Evolutionary conservation across 805 yeast species (phyloP).

Genomic region (Geotrichum ghanense): DNA sequence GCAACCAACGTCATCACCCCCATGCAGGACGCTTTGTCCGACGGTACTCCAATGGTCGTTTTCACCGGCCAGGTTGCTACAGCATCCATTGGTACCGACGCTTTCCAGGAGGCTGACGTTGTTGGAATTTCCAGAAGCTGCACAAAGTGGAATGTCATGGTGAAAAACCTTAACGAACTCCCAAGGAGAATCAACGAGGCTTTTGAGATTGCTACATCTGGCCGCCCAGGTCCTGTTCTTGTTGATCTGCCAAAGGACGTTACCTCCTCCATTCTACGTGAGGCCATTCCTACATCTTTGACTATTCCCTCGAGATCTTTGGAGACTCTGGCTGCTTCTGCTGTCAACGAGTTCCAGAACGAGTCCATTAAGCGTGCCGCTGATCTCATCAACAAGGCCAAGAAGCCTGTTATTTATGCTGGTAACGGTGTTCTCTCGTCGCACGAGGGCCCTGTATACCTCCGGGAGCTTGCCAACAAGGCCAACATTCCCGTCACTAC

Average conservation of each 20-base stretch:
- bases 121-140: constrained; percentile 94
- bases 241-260: constrained; percentile 98
- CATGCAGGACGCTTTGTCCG: constrained; percentile 93
- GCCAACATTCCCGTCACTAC: constrained; percentile 95
- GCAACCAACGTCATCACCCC: constrained; percentile 99
- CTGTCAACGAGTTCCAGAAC: constrained; percentile 61
- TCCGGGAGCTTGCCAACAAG: constrained; percentile 79
- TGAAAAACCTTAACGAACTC: constrained; percentile 82
- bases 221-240: constrained; percentile 97
- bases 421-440: constrained; percentile 84
- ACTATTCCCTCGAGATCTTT: constrained; percentile 48
- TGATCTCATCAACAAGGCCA: constrained; percentile 63
- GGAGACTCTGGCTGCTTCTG: constrained; percentile 55
- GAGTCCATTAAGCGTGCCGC: constrained; percentile 73
- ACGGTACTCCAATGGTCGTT: constrained; percentile 94
- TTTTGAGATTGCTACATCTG: constrained; percentile 89
- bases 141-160: constrained; percentile 99
- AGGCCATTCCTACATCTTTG: constrained; percentile 85
- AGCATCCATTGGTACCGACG: constrained; percentile 91
- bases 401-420: constrained; percentile 79
- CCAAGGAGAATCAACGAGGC: constrained; percentile 97
- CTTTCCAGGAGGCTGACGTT: constrained; percentile 98
- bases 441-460: constrained; percentile 65
- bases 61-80: constrained; percentile 98
- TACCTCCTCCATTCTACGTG: constrained; percentile 79